These are phyloP conservation scores for Sergeia podlipaevii DNA, from an alignment of 208 protist genomes.

Conservation along the genomic window DNA sequence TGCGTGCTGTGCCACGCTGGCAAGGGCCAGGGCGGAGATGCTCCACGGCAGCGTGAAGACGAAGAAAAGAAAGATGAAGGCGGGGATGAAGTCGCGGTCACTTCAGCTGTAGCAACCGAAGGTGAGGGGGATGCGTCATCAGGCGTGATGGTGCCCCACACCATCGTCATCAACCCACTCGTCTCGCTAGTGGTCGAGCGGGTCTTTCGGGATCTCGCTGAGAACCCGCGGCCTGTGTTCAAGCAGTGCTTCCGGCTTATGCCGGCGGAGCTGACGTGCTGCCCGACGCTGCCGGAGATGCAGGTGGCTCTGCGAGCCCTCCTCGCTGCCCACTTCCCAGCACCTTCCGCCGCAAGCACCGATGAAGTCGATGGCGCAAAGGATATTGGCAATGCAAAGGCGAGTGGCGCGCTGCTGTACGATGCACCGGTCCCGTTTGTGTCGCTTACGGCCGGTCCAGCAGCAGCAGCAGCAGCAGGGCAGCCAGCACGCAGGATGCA, in stretches of 20 bases:
- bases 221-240: slow-evolving; percentile 55
- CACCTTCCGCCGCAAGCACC: background rate
- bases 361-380: slow-evolving; percentile 3
- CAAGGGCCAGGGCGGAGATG: background rate
- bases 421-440: background rate
- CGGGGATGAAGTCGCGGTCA: background rate
- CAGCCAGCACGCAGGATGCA: slow-evolving; percentile 18
- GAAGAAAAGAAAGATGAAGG: slow-evolving; percentile 8
- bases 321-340: slow-evolving; percentile 49
- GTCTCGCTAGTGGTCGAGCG: slow-evolving; percentile 69
- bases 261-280: slow-evolving; percentile 81
- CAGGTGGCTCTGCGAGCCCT: slow-evolving; percentile 43
- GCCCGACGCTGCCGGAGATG: slow-evolving; percentile 76
- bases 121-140: background rate
- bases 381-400: slow-evolving; percentile 1
- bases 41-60: background rate
- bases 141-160: slow-evolving; percentile 27
- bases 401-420: background rate
- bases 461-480: too few species aligned
- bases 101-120: background rate
- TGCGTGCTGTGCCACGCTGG: slow-evolving; percentile 23
- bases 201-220: slow-evolving; percentile 58
- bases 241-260: slow-evolving; percentile 75
- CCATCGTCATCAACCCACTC: slow-evolving; percentile 71
- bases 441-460: too few species aligned